Base-by-base conservation (phyloP, 2,329 filamentous ascomycete genomes). In the Stagonosporopsis cucurbitacearum region DNA sequence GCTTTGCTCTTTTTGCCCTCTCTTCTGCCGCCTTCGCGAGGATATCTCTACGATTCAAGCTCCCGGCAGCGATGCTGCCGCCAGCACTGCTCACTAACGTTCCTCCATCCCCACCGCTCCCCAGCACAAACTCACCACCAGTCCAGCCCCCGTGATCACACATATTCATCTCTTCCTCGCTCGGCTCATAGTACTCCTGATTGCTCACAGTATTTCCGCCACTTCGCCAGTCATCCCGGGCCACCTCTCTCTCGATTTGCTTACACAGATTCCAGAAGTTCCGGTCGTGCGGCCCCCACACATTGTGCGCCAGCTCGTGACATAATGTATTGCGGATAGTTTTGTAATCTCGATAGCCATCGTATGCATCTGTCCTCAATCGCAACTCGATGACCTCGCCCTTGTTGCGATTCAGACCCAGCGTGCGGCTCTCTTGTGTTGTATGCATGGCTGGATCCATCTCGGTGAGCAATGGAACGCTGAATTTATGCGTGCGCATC, bases 261-360 rank as follows among this genome's bases (percentile, higher is more conserved):
- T 87, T 88, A 64, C 91, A 96, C 67, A 99, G 75, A 49, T 92
- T 85, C 94, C 95, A 98, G 70, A 99, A 99, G 42, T 90, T 79
- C 17, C 86, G 81, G 75, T 98, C 92, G 74, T 99, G 95, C 0
- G 89, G 86, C 0, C 89, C 82, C 77, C 89, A 88, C 9, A 96
- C 91, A 67, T 96, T 97, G 76, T 99, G 95, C 63, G 93, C 89
- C 17, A 99, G 81, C 79, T 99, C 95, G 78, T 99, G 95, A 71
- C 94, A 98, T 12, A 99, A 81, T 41, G 95, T 98, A 65, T 90
- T 91, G 47, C 95, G 85, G 44, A 99, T 96, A 0, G 89, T 93
- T 66, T 89, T 88, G 78, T 98, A 99, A 72, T 97, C 92, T 33
- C 95, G 81, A 70, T 96, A 98, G 0, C 95, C 95, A 73, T 96